phyloP scores from a whole-genome alignment of 1,284 basidiomycete genomes.

The Papiliotrema fonsecae region DNA sequence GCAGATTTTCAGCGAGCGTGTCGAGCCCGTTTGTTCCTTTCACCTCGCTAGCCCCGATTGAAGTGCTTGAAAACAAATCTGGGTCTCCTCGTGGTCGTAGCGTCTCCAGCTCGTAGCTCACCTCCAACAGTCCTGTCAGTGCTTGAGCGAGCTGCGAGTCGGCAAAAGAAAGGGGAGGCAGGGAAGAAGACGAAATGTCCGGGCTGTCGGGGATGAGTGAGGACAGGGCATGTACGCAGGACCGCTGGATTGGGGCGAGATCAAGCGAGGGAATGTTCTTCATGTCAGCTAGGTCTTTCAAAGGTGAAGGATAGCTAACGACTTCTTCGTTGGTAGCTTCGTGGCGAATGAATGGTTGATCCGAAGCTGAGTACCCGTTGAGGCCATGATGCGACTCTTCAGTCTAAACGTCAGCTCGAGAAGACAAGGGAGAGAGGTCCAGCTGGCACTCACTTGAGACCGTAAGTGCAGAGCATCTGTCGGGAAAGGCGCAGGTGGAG shows the following conservation, averaged over 20 bases:
- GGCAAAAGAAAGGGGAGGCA: background rate
- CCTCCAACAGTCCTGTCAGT: conserved; percentile 36
- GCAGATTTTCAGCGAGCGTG: background rate
- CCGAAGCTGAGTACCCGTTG: no score
- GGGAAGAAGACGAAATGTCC: background rate
- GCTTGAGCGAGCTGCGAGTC: conserved; percentile 25
- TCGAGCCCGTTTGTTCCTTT: background rate
- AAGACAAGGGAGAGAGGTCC: no score
- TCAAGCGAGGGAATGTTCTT: background rate
- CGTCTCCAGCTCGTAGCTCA: conserved; percentile 36
- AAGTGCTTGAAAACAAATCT: background rate
- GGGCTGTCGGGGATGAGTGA: conserved; percentile 3
- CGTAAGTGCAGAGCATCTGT: no score
- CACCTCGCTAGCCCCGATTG: background rate
- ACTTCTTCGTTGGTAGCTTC: no score
- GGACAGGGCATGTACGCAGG: background rate
- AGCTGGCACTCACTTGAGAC: no score
- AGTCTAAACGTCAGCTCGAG: no score
- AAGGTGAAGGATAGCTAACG: no score
- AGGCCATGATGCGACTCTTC: no score
- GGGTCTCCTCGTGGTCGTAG: conserved; percentile 14
- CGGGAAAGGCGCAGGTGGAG: conserved; percentile 4
- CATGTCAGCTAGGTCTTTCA: background rate
- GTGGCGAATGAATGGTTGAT: no score
- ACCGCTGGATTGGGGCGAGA: background rate